Evolutionary conservation across 306 rosid genomes (phyloP).

Genomic region (Benincasa hispida): DNA sequence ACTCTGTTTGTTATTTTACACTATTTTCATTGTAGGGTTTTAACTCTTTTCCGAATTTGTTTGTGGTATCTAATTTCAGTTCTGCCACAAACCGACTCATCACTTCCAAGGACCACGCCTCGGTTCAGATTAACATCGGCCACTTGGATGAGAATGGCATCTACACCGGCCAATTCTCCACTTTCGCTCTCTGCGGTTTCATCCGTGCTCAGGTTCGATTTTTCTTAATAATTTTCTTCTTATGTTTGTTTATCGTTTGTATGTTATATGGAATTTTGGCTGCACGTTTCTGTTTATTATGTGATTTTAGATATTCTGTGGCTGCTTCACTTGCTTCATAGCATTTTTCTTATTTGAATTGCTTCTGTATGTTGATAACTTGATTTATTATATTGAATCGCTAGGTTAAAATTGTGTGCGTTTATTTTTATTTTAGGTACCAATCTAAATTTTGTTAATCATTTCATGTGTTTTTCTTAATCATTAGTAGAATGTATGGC

Average conservation of each 20-base stretch:
- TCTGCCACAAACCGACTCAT: slow-evolving; percentile 77
- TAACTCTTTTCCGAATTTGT: not conserved
- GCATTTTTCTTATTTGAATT: not conserved
- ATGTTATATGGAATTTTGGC: not conserved
- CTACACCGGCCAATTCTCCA: slow-evolving; percentile 53
- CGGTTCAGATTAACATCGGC: slow-evolving; percentile 64
- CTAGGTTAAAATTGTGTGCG: no score
- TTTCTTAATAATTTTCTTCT: not conserved
- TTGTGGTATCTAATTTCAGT: slow-evolving; percentile 16
- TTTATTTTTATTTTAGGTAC: not conserved
- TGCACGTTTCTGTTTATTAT: not conserved
- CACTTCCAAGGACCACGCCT: slow-evolving; percentile 68
- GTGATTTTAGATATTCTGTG: not conserved
- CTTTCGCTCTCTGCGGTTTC: slow-evolving; percentile 66
- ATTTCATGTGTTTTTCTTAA: no score
- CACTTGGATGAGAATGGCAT: slow-evolving; percentile 65
- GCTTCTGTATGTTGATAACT: not conserved
- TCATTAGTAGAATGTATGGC: no score
- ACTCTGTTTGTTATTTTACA: not conserved
- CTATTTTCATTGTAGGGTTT: not conserved
- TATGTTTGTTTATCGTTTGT: not conserved
- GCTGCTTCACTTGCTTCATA: not conserved
- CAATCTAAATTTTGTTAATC: not conserved
- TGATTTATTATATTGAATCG: no score
- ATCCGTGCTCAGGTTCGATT: slow-evolving; percentile 65